Conservation (phyloP, 148 eudicot species). For the Heliamphora exappendiculata region DNA sequence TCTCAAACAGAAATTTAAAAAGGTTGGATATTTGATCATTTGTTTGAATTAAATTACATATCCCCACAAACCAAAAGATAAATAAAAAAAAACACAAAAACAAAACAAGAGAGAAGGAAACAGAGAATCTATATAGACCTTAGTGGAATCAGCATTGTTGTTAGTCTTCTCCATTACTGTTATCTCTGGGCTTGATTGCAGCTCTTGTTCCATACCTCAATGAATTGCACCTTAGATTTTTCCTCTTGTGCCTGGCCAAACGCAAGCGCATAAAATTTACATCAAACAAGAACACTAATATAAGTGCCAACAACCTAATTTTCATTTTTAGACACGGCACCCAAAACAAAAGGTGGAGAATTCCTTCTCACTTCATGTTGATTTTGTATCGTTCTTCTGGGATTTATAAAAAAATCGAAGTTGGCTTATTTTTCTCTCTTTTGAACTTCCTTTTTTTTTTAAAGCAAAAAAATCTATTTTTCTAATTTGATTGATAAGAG, state of each 20-base stretch:
- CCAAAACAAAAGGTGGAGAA: background rate
- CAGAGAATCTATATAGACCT: constrained; percentile 32
- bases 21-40: too few species aligned
- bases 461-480: too few species aligned
- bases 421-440: too few species aligned
- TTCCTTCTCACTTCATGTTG: background rate
- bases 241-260: background rate
- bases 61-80: too few species aligned
- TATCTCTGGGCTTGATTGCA: constrained; percentile 38
- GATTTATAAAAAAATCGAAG: too few species aligned
- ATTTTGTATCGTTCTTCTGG: too few species aligned
- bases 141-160: constrained; percentile 28
- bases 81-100: too few species aligned
- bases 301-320: background rate
- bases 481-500: too few species aligned
- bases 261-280: background rate
- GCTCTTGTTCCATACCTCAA: constrained; percentile 55
- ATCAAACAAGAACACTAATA: background rate
- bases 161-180: constrained; percentile 33
- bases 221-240: background rate
- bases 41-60: too few species aligned
- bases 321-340: background rate
- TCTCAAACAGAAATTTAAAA: too few species aligned
- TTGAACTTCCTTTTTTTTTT: too few species aligned
- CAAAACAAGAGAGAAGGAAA: background rate